Percentiles rank a stretch among this genome's conserved stretches.
These are phyloP conservation scores for Picea sitchensis DNA, from an alignment of 75 land plant genomes.

Conservation along the genomic window DNA sequence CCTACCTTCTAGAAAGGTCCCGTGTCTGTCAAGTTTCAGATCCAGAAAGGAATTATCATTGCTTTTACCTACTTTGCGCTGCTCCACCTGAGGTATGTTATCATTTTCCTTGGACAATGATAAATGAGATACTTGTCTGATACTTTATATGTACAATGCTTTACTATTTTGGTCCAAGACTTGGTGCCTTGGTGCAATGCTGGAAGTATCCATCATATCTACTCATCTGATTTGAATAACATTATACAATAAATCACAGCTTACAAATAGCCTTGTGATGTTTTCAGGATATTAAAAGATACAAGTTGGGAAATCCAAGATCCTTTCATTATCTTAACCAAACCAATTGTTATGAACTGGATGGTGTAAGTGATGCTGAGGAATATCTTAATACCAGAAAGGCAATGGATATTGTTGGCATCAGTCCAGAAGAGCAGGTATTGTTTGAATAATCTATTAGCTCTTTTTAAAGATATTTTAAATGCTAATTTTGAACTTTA, in stretches of 20 bases:
- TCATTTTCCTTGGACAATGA: neutral
- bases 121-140: neutral
- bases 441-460: neutral
- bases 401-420: slow-evolving; percentile 98
- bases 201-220: too few relatives aligned
- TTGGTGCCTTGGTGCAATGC: neutral
- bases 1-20: slow-evolving; percentile 95
- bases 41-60: slow-evolving; percentile 96
- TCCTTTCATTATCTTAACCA: slow-evolving; percentile 92
- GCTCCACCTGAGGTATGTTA: slow-evolving; percentile 61
- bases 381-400: slow-evolving; percentile 89
- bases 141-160: neutral
- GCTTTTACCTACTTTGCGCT: slow-evolving; percentile 96
- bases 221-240: neutral
- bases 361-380: slow-evolving; percentile 77
- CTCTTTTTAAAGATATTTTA: neutral
- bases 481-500: neutral
- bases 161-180: neutral
- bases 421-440: slow-evolving; percentile 88
- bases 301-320: slow-evolving; percentile 72
- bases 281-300: slow-evolving; percentile 79
- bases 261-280: neutral
- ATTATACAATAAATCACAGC: neutral
- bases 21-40: slow-evolving; percentile 92
- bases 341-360: slow-evolving; percentile 81